Evolutionary conservation across 176 grass and related monocot species (phyloP).

Genomic region (Carex cristatella): DNA sequence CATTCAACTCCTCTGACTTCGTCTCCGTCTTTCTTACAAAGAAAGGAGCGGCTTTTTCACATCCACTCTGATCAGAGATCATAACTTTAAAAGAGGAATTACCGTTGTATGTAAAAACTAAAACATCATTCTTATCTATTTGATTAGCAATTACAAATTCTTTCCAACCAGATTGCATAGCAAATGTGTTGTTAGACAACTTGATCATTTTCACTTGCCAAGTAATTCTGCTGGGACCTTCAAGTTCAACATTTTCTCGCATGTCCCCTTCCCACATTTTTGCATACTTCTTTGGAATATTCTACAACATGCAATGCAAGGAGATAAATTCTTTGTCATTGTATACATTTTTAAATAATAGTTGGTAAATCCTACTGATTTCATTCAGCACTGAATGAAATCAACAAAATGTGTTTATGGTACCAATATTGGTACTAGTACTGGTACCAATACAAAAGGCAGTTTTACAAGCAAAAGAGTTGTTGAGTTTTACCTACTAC

Average conservation of each 20-base stretch:
- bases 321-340: not conserved
- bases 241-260: conserved; percentile 1
- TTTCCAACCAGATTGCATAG: conserved; percentile 35
- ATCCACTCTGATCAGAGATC: conserved; percentile 36
- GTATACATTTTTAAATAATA: too few relatives aligned
- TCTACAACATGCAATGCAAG: conserved; percentile 5
- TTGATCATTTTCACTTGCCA: conserved; percentile 16
- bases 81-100: conserved; percentile 28
- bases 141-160: conserved; percentile 41
- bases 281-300: conserved; percentile 34
- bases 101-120: conserved; percentile 40
- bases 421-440: too few relatives aligned
- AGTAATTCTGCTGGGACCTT: conserved; percentile 21
- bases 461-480: too few relatives aligned
- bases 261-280: conserved; percentile 21
- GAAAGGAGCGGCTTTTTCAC: conserved; percentile 33
- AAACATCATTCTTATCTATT: conserved; percentile 30
- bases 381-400: too few relatives aligned
- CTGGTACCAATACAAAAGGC: too few relatives aligned
- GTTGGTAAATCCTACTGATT: too few relatives aligned
- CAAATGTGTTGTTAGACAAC: not conserved
- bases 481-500: too few relatives aligned
- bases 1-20: not conserved
- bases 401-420: too few relatives aligned
- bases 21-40: not conserved